Base-by-base conservation (phyloP, 116 monocot species). In the Zostera marina region DNA sequence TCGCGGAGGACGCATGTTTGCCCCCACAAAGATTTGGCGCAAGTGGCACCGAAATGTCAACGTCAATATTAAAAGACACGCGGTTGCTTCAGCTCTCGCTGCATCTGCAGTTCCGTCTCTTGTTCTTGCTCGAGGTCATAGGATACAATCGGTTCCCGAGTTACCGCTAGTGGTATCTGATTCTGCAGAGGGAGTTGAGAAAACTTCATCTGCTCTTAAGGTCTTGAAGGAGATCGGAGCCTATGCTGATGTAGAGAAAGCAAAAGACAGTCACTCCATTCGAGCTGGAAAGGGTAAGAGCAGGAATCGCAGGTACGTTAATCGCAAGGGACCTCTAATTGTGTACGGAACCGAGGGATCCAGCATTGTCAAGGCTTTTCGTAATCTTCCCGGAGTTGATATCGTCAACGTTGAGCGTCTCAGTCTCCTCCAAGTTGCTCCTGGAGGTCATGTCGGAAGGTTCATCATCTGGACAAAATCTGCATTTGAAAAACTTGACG, bases 401-500 rank as follows among this genome's bases (percentile, higher is more conserved):
- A 56, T 88, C 8, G 76, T 69, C 16, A 81, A 92, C 23, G 92
- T 92, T 3, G 92, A 87, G 52, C 80, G 87, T 51, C 77, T 92
- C 16, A 86, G 87, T 66, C 69, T 90, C 11, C 71, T 84, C 22
- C 81, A 91, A 63, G 70, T 91, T 0, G 90, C 85, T 3, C 90
- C 87, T 0, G 92, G 87, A 41, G 89, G 89, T 5, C 89, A 84
- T 61, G 60, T 89, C 17, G 89, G 84, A 7, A 48, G 89, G 48
- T 81, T 93, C 58, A 75, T 93, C 58, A 53, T 93, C 45, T 93
- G 87, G 92, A 92, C 92, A 7, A 83, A 75, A 53, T 87, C 81
- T 0, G 87, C 92, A 0, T 83, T 92, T 44, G 84, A 92, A 77
- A 87, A 83, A 72, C 74, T 92, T 7, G 92, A 92, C 48, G 45